Base-by-base conservation (phyloP, 148 eudicot genomes). In the Rhododendron ovatum region DNA sequence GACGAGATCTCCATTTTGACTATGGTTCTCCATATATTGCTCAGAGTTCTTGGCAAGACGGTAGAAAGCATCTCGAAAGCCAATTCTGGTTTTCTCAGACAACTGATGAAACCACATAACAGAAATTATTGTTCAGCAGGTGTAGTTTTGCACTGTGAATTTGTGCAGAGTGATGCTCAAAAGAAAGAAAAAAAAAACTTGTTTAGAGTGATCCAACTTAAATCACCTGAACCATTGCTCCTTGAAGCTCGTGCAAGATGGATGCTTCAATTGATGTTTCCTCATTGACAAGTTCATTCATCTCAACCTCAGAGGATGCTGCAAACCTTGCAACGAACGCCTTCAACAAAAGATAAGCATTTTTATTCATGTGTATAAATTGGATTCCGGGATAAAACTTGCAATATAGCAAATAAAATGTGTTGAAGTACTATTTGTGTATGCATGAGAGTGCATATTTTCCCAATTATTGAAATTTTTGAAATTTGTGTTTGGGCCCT, bases 11-110 rank as follows among this genome's bases (percentile, higher is more conserved):
- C 84, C 92, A n/a, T 26, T 80, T 78, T 85, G 86, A 81, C 35
- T 20, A 75, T 81, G 81, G 48, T 81, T 81, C 55, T 85, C 17
- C 12, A 81, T 28, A 51, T 89, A 91, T 4, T 89, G 86, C 61
- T 87, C 88, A 73, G 98, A 93, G 89, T 90, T 91, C 73, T 88
- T 89, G 48, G 98, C 98, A 85, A 95, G 98, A 85, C 97, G 97
- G 83, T 94, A 94, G 47, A 95, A 87, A 89, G 98, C 91, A 91
- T 95, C 98, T 75, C 97, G 91, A 74, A 95, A 91, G 92, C 98
- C 91, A 33, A 92, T 89, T 87, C 97, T 89, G 51, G 98, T 95
- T 7, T 79, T 87, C 80, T 88, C 87, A 59, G 88, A 89, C 90
- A 95, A 55, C 98, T 95, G 85, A 48, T 74, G 83, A 84, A 67